Evolutionary conservation across 2,329 filamentous ascomycete species (phyloP), one percentile per base, ranked within the genome.

Genomic region (Ophiostoma angusticollis): DNA sequence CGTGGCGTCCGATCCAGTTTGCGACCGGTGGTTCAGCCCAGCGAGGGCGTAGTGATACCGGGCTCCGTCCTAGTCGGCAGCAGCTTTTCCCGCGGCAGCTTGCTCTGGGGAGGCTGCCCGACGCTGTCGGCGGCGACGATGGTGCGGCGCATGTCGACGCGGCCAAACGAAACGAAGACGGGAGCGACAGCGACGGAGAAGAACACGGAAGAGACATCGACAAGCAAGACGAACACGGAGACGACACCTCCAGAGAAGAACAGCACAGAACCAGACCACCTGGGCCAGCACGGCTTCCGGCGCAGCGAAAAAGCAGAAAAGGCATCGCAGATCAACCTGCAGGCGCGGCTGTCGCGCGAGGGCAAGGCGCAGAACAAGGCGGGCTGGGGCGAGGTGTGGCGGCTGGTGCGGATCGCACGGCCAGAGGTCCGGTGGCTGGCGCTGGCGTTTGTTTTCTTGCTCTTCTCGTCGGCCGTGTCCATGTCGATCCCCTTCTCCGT

Each of bases 401-500:
- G 91, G 37, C 64, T 98, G 51, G 70, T 98, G 57, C 85, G 80
- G 59, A 91, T 98, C 54, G 91, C 91, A 11, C 71, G 74, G 40
- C 89, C 89, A 3, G 91, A 98, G 62, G 63, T 82, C 22, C 79
- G 70, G 54, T 81, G 83, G 59, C 74, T 98, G 13, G 70, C 67
- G 6, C 60, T 82, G 47, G 93, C 93, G 4, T 89, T 96, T 56
- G 57, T 81, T 40, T 82, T 94, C 54, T 68, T 98, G 36, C 68
- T 98, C 42, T 70, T 95, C 45, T 95, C 89, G 13, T 96, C 89
- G 4, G 73, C 78, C 37, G 86, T 98, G 49, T 93, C 87, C 41
- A 93, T 98, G 82, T 87, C 85, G 2, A 84, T 98, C 43, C 91
- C 91, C 2, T 94, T 95, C 56, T 93, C 87, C 0, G 93, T 98